Evolutionary conservation across 148 eudicot species (phyloP), one percentile per base, ranked within the genome.

Genomic region (Talinum fruticosum): DNA sequence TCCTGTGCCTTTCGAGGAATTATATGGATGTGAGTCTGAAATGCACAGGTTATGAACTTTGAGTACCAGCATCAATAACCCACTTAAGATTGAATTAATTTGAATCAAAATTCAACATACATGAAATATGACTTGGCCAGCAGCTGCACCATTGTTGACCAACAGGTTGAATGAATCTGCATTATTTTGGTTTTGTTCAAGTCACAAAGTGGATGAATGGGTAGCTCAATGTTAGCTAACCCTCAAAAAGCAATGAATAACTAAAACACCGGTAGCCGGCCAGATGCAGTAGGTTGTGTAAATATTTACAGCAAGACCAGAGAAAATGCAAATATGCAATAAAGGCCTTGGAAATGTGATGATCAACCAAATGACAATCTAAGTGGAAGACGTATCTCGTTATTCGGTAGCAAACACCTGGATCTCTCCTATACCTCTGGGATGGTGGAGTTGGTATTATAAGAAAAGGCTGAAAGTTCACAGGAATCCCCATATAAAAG

Each of bases 151-250:
- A 47, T 93, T 96, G 92, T 96, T 96, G 54, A 96, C 98, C 84
- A 96, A 81, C 86, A 96, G 80, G 90, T 96, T 96, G 87, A 91
- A 96, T 69, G 99, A 91, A 91, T 93, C 98, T 93, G 92, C 87
- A 83, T 16, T 23, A 30, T 73, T 75, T 29, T 62, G 71, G 67
- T 80, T 66, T 47, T 4, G 29, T 28, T 51, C 66, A 62, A 28
- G 15, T 35, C 66, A 45, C 54, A 45, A 29, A 34, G 23, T 64
- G 19, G 36, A 38, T 33, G n/a, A 72, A 18, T n/a, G 15, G 66
- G 32, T 73, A 45, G 29, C n/a, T 49, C 30, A 26, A 23, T 38
- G 41, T 57, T 21, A 41, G 71, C 47, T 35, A 32, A 33, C 36
- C 8, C 51, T 47, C 36, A n/a, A 36, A 35, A 53, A 59, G 44